Base-by-base conservation (phyloP, 2,329 filamentous ascomycete species). In the Fusarium sp. region DNA sequence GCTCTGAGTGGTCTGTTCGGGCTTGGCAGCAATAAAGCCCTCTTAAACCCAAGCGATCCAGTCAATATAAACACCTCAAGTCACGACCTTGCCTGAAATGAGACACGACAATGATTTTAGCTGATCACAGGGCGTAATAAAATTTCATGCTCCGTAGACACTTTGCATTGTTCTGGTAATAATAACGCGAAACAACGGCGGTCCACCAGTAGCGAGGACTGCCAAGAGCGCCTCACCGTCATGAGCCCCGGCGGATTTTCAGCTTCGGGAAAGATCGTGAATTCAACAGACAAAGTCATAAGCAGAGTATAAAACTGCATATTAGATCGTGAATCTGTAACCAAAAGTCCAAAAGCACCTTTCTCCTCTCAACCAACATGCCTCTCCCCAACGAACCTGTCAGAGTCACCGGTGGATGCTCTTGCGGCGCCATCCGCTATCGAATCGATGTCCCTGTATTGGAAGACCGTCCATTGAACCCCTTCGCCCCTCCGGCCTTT, bases 171-270 rank as follows among this genome's bases (percentile, higher is more conserved):
- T 28, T 53, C 23, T 53, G 15, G 23, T 35, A 49, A n/a, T 49
- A 28, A 6, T 49, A 1, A n/a, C 40, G 30, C 54, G 6, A 25
- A 35, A n/a, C 0, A 3, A 12, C 19, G 11, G 5, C 18, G 10
- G 2, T 58, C 19, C 18, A 25, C 28, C 54, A 33, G n/a, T 33
- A 9, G 40, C 38, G 1, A 18, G 2, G 7, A 1, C 6, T 58
- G 40, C 54, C 54, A 58, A 58, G 54, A 58, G 40, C 54, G 54
- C 54, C 54, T 58, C 40, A 49, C 32, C 40, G 54, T 58, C n/a
- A 28, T 30, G 15, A 19, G 5, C 50, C 13, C 3, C 0, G 33
- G 50, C 23, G 2, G 2, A 4, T 3, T n/a, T 25, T 49, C 42
- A 58, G 30, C 54, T 47, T 28, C 40, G 10, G 23, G 9, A 28